Percentiles rank a stretch among this genome's conserved stretches.
Evolutionary conservation across 768 basidiomycete species (phyloP).

Genomic region (Mycena galericulata): DNA sequence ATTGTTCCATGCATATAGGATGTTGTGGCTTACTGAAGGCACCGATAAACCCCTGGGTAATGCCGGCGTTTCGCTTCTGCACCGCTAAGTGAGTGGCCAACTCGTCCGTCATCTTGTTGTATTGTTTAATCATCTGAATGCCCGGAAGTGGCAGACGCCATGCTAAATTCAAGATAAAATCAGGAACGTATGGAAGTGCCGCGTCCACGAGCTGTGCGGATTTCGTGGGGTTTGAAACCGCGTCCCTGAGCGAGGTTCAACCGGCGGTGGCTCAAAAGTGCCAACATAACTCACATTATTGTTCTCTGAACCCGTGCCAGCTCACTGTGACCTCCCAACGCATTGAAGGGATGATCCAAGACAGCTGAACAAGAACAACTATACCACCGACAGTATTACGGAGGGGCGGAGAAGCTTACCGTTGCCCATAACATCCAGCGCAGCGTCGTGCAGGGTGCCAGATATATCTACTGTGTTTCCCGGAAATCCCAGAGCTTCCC

Average conservation of each 20-base stretch:
- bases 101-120: not conserved
- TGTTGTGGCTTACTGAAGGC: not conserved
- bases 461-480: too few species aligned
- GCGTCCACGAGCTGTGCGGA: not conserved
- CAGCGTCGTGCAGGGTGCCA: too few species aligned
- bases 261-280: not conserved
- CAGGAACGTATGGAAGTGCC: constrained; percentile 2
- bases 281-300: not conserved
- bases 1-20: not conserved
- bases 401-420: not conserved
- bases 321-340: not conserved
- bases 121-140: not conserved
- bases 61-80: not conserved
- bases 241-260: not conserved
- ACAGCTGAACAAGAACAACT: not conserved
- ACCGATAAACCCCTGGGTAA: not conserved
- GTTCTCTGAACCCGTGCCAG: not conserved
- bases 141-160: not conserved
- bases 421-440: too few species aligned
- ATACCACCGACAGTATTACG: not conserved
- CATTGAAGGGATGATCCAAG: not conserved
- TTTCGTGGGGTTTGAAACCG: not conserved
- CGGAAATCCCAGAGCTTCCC: constrained; percentile 5
- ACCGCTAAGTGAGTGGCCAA: not conserved
- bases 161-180: not conserved